Percentiles rank a stretch among this genome's conserved stretches.
Evolutionary conservation across 2,329 filamentous ascomycete genomes (phyloP).

Genomic region (Cladosporium sp.): DNA sequence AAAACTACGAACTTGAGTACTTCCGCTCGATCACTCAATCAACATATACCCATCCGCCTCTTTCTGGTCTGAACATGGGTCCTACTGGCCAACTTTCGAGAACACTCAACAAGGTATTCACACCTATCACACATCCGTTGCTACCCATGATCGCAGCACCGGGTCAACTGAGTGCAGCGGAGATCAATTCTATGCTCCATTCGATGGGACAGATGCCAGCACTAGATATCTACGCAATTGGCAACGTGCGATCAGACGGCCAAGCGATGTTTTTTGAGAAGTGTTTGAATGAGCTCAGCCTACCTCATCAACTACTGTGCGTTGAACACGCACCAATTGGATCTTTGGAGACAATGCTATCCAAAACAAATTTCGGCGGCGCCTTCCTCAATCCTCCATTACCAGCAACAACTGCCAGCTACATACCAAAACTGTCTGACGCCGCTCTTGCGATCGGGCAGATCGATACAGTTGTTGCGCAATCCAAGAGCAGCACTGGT

Average conservation of each 20-base stretch:
- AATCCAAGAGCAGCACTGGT: conserved; percentile 24
- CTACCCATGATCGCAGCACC: conserved; percentile 80
- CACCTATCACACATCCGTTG: conserved; percentile 80
- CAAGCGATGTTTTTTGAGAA: conserved; percentile 81
- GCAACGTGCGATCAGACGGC: conserved; percentile 65
- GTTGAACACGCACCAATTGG: conserved; percentile 66
- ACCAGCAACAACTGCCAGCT: conserved; percentile 46
- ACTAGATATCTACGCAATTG: conserved; percentile 76
- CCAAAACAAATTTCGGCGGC: conserved; percentile 72
- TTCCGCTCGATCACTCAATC: conserved; percentile 73
- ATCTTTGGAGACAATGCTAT: conserved; percentile 67
- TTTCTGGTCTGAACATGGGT: conserved; percentile 85
- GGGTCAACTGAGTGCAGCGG: conserved; percentile 77
- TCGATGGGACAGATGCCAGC: conserved; percentile 77
- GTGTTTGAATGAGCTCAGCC: conserved; percentile 58
- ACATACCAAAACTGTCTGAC: conserved; percentile 65
- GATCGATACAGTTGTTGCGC: conserved; percentile 74
- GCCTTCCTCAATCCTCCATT: conserved; percentile 75
- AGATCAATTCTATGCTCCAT: conserved; percentile 76
- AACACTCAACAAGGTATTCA: conserved; percentile 80
- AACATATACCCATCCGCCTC: conserved; percentile 65
- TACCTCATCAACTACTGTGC: conserved; percentile 75
- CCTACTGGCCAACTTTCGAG: conserved; percentile 80
- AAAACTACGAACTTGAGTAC: conserved; percentile 87
- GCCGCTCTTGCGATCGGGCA: conserved; percentile 75